These are phyloP conservation scores for Daldinia grandis DNA, from an alignment of 495 filamentous ascomycete species.

Conservation along the genomic window DNA sequence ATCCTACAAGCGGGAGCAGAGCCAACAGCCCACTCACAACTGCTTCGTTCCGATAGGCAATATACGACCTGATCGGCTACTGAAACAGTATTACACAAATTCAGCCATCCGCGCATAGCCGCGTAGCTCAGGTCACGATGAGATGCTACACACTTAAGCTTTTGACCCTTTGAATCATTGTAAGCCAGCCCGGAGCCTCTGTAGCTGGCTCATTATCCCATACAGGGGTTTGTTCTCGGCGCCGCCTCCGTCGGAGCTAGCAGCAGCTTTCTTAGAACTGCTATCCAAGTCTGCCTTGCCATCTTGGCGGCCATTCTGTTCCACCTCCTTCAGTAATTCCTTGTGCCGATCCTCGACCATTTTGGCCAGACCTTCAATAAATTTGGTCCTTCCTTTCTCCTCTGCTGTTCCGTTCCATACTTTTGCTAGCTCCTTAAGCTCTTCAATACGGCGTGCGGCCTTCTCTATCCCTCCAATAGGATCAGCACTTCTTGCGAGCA, in stretches of 20 bases:
- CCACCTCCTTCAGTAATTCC: constrained; percentile 63
- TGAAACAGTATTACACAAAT: background rate
- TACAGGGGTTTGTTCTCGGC: constrained; percentile 59
- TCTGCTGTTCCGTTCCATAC: constrained; percentile 97
- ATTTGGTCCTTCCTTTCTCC: constrained; percentile 81
- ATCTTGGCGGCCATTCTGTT: constrained; percentile 49
- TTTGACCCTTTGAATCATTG: constrained; percentile 49
- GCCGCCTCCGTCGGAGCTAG: constrained; percentile 37
- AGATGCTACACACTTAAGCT: background rate
- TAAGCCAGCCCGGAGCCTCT: constrained; percentile 79
- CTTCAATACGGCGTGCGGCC: constrained; percentile 74
- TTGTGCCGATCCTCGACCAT: constrained; percentile 65
- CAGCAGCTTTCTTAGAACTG: constrained; percentile 38
- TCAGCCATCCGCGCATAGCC: background rate
- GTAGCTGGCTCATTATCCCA: constrained; percentile 81
- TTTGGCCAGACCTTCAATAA: constrained; percentile 80
- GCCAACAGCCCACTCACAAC: background rate
- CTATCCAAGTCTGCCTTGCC: constrained; percentile 41
- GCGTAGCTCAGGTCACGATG: background rate
- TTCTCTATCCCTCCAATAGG: constrained; percentile 68
- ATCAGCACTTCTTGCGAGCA: constrained; percentile 65
- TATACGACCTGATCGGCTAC: too few species aligned
- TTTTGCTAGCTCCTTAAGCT: constrained; percentile 71
- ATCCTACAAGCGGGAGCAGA: background rate
- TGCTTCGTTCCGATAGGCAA: background rate